A percentile compares a stretch with the other conserved stretches of the same genome.
These are phyloP conservation scores for Naematelia encephala DNA, from an alignment of 768 basidiomycete genomes.

Conservation along the genomic window DNA sequence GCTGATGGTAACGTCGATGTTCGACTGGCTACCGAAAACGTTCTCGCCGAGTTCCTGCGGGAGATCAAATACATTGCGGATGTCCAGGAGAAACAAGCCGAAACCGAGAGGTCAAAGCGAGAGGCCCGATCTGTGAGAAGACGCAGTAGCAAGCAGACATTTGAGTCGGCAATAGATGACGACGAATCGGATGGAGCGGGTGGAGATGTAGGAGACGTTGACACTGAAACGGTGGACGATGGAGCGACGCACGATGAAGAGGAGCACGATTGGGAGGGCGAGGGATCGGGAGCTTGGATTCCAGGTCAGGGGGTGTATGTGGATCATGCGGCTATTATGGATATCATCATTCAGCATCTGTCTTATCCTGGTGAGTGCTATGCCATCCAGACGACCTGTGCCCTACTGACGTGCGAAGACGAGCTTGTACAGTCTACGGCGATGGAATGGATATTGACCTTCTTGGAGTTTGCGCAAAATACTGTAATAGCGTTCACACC, in stretches of 20 bases:
- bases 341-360: conserved; percentile 84
- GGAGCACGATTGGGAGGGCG: conserved; percentile 49
- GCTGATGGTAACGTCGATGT: conserved; percentile 94
- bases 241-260: conserved; percentile 30
- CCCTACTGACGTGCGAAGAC: conserved; percentile 56
- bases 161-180: conserved; percentile 30
- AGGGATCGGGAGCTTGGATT: conserved; percentile 63
- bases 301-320: conserved; percentile 92
- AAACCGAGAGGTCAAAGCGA: conserved; percentile 20
- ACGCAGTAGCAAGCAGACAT: conserved; percentile 44
- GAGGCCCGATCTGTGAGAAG: conserved; percentile 46
- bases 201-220: conserved; percentile 20
- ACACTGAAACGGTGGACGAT: conserved; percentile 19
- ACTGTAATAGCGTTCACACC: conserved; percentile 94
- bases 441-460: conserved; percentile 88
- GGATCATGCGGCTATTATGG: conserved; percentile 86
- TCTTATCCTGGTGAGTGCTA: conserved; percentile 65
- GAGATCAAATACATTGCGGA: conserved; percentile 83
- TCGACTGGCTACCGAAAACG: conserved; percentile 79
- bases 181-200: conserved; percentile 13
- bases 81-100: conserved; percentile 57
- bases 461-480: conserved; percentile 79
- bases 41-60: conserved; percentile 81
- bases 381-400: background rate
- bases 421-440: conserved; percentile 93